Evolutionary conservation across 306 rosid species (phyloP), one percentile per base, ranked within the genome.

Genomic region (Fragaria nilgerrensis): DNA sequence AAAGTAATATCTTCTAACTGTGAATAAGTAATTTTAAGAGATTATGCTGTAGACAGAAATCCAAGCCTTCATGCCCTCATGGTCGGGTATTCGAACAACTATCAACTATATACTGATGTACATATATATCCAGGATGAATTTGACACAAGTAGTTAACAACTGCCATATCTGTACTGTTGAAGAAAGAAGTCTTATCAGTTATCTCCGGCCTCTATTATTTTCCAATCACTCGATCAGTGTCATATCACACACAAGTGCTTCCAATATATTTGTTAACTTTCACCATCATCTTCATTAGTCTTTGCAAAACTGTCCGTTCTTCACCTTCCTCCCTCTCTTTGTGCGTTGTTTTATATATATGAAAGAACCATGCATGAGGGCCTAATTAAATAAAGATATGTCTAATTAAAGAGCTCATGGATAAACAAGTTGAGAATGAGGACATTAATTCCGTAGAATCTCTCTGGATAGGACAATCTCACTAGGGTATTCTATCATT

Each of bases 401-500:
- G 59, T 62, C 49, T 62, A 32, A 44, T 59, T 61, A 74, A 41
- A n/a, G 45, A 74, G 27, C 41, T 49, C 19, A 63, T 47, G 7
- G 14, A 44, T 64, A 75, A 65, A 34, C 69, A 68, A 56, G 75
- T 77, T 65, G 82, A 70, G 75, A 82, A 59, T 74, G 77, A 77
- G 72, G 82, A 77, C 86, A 82, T 74, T 64, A 78, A 74, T 68
- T 25, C 74, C 64, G 34, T 48, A 77, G 68, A 78, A 73, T 75
- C 53, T 48, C 73, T 29, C 15, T 64, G 65, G 29, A 77, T 41
- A 17, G 66, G 82, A 84, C 85, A 79, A 73, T 78, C 83, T 72
- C 76, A 41, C 32, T 73, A 17, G 41, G 65, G 59, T 77, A 37
- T 78, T 77, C 34, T 71, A 77, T 49, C 78, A 41, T 32, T 12